Conservation (phyloP, 2,329 filamentous ascomycete species). For the Zasmidium cellare region DNA sequence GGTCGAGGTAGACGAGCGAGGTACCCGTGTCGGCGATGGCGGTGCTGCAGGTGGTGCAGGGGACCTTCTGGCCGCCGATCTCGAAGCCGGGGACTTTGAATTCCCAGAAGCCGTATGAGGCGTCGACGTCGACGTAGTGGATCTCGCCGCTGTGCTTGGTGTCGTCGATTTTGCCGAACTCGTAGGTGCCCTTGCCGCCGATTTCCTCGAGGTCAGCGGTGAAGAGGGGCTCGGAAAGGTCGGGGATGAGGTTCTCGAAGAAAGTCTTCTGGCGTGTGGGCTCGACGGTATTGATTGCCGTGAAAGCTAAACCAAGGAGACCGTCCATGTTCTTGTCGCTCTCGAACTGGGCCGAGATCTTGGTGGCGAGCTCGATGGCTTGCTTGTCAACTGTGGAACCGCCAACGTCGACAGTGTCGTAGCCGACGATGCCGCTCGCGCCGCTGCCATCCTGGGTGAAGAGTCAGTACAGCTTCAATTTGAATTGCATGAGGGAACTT, state of each 20-base stretch:
- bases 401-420: constrained; percentile 67
- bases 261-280: constrained; percentile 64
- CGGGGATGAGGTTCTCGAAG: constrained; percentile 67
- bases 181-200: constrained; percentile 60
- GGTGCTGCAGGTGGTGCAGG: constrained; percentile 34
- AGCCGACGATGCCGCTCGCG: constrained; percentile 65
- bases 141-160: constrained; percentile 64
- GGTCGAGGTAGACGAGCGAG: constrained; percentile 62
- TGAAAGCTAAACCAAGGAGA: constrained; percentile 62
- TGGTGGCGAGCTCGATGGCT: constrained; percentile 66
- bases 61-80: constrained; percentile 58
- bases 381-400: constrained; percentile 62
- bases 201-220: constrained; percentile 66
- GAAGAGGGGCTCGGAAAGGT: constrained; percentile 66
- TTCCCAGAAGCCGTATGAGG: constrained; percentile 67
- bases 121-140: constrained; percentile 62
- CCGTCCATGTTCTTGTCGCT: constrained; percentile 60
- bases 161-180: constrained; percentile 70
- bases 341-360: constrained; percentile 60
- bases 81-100: constrained; percentile 59
- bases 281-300: constrained; percentile 56
- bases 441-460: constrained; percentile 55
- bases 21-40: constrained; percentile 59
- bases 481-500: not conserved
- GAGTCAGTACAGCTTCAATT: not conserved